A percentile compares a stretch with the other conserved stretches of the same genome.
Conservation (phyloP, 2,329 filamentous ascomycete genomes). For the Venturia asperata region DNA sequence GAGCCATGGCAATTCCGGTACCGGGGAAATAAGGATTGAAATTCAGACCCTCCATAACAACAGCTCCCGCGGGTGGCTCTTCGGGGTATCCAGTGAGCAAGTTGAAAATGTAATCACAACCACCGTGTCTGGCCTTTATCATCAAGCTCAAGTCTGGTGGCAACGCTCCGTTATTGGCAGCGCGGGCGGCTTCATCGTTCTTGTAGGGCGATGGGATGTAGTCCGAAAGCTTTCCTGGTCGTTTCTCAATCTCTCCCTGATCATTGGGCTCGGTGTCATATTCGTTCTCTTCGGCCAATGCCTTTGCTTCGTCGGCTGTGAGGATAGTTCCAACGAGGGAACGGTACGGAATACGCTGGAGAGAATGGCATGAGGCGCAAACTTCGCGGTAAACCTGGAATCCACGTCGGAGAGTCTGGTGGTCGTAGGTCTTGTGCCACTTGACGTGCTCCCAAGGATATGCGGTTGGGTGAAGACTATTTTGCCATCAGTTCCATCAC, state of each 20-base stretch:
- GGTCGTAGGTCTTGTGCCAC: constrained; percentile 93
- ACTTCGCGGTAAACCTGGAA: constrained; percentile 99
- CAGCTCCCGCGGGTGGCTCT: constrained; percentile 82
- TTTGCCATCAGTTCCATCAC: constrained; percentile 22
- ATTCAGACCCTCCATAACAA: constrained; percentile 83
- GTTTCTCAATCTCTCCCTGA: constrained; percentile 96
- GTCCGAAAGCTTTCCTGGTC: constrained; percentile 95
- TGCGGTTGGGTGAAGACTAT: constrained; percentile 78
- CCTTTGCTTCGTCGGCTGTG: constrained; percentile 98
- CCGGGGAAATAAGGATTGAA: constrained; percentile 99
- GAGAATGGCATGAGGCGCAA: constrained; percentile 95
- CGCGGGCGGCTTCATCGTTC: constrained; percentile 97
- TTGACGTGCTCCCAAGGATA: constrained; percentile 96
- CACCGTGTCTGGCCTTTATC: constrained; percentile 93
- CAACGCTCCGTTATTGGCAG: constrained; percentile 95
- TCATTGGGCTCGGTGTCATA: constrained; percentile 98
- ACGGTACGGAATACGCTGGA: constrained; percentile 90
- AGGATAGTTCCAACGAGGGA: constrained; percentile 81
- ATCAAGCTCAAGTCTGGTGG: constrained; percentile 97
- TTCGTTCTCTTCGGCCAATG: constrained; percentile 93
- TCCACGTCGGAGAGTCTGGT: constrained; percentile 91
- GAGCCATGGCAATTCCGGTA: constrained; percentile 97
- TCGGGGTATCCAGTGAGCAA: constrained; percentile 96
- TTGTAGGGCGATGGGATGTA: constrained; percentile 94
- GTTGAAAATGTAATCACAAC: constrained; percentile 97